Conservation (phyloP, 2,329 filamentous ascomycete species). For the Xylariaceae sp. region DNA sequence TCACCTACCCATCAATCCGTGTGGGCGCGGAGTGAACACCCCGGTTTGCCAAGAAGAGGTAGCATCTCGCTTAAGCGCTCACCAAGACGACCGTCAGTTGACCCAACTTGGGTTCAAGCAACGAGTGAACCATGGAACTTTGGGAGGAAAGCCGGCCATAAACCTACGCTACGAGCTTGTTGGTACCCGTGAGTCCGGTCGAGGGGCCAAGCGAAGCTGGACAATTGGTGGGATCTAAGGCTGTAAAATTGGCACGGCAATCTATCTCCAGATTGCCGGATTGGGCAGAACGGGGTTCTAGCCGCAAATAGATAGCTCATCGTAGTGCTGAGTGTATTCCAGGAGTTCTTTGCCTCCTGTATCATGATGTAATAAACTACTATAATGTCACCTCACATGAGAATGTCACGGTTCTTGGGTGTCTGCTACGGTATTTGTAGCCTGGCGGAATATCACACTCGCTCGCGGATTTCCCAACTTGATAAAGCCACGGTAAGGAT, state of each 20-base stretch:
- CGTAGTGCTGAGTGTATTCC: too few species aligned
- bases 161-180: slow-evolving; percentile 11
- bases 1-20: neutral
- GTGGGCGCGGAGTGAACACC: slow-evolving; percentile 9
- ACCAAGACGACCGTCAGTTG: neutral
- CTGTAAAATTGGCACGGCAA: slow-evolving; percentile 28
- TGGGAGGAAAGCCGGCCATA: slow-evolving; percentile 17
- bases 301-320: too few species aligned
- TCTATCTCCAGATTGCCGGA: slow-evolving; percentile 35
- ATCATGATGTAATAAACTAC: too few species aligned
- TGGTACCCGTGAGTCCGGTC: slow-evolving; percentile 12
- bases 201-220: slow-evolving; percentile 3
- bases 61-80: neutral
- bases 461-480: too few species aligned
- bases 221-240: slow-evolving; percentile 30
- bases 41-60: slow-evolving; percentile 17
- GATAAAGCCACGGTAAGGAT: too few species aligned
- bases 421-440: too few species aligned
- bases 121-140: neutral
- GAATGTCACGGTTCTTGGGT: too few species aligned
- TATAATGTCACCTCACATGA: too few species aligned
- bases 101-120: neutral
- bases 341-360: too few species aligned
- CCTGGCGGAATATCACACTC: too few species aligned
- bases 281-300: slow-evolving; percentile 22